phyloP scores from a whole-genome alignment of 164 flowering plant species.

The Stephania japonica region DNA sequence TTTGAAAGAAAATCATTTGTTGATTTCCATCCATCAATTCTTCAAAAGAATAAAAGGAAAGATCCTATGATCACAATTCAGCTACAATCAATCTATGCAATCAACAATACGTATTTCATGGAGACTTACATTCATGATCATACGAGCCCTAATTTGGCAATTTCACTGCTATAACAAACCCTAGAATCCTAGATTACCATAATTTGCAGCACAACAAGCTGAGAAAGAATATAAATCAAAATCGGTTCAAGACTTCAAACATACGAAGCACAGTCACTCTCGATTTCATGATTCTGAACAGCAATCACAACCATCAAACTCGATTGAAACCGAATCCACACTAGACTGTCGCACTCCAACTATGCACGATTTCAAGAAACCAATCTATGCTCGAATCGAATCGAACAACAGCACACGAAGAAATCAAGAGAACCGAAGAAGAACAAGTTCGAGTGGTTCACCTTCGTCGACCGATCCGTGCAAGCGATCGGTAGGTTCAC shows the following conservation, averaged over 20 bases:
- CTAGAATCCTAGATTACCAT: neutral
- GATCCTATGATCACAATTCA: neutral
- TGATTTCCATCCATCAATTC: too few species aligned
- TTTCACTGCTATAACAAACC: neutral
- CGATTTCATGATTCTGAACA: neutral
- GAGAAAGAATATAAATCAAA: neutral
- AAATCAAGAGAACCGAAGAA: constrained; percentile 2
- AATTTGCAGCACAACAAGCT: neutral
- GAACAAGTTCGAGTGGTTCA: constrained; percentile 1
- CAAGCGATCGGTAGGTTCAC: constrained; percentile 16
- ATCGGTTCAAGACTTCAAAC: neutral
- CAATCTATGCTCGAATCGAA: neutral
- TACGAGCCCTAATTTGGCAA: neutral
- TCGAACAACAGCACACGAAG: neutral
- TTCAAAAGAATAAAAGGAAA: neutral
- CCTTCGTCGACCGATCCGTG: constrained; percentile 21
- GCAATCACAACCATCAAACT: neutral
- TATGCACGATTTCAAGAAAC: neutral
- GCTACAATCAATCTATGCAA: too few species aligned
- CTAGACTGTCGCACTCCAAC: neutral
- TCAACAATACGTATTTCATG: neutral
- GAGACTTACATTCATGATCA: neutral
- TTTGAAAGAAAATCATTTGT: too few species aligned
- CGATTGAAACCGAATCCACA: too few species aligned
- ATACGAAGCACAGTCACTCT: neutral